Base-by-base conservation (phyloP, 2,329 filamentous ascomycete species). In the Aaosphaeria pasadenensis region DNA sequence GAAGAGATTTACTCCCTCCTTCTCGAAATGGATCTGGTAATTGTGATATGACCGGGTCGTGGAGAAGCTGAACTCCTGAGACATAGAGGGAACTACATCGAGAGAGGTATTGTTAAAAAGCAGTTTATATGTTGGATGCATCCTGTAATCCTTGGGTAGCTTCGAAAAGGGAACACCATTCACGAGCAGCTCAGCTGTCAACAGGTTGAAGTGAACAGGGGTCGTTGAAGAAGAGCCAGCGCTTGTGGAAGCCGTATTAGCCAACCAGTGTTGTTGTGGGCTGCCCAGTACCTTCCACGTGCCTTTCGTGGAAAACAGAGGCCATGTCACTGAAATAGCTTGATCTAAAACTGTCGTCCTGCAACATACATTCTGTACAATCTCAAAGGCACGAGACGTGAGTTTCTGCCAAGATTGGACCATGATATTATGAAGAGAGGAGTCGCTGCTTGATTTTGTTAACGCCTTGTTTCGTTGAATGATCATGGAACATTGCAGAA, bases 121-220 rank as follows among this genome's bases (percentile, higher is more conserved):
- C 0, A 56, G 54, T 0, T 9, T 7, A 51, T 78, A 84, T 0
- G 62, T 63, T 0, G 55, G 7, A 44, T 80, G 68, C 0, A 11
- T 6, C 32, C 74, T 67, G 43, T 80, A 84, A 0, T 71, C 51
- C 0, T 7, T 2, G 0, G 81, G 81, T 0, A 84, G 66, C 2
- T 75, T 70, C 4, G 71, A 59, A 0, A 83, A 54, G 0, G 78
- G 80, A 1, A 64, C 36, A 0, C 81, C 80, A 47, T 83, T 71
- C 1, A 84, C 72, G 0, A 83, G 67, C 0, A 86, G 62, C 29
- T 76, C 68, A 0, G 76, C 80, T 0, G 71, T 77, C 2, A 85
- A 52, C 0, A 82, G 43, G 51, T 81, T 80, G 52, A 76, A 77
- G 28, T 77, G 72, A 11, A 30, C 4, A 2, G 3, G 17, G 17